These are phyloP conservation scores for Kwoniella shivajii DNA, from an alignment of 1,284 basidiomycete genomes.

Conservation along the genomic window DNA sequence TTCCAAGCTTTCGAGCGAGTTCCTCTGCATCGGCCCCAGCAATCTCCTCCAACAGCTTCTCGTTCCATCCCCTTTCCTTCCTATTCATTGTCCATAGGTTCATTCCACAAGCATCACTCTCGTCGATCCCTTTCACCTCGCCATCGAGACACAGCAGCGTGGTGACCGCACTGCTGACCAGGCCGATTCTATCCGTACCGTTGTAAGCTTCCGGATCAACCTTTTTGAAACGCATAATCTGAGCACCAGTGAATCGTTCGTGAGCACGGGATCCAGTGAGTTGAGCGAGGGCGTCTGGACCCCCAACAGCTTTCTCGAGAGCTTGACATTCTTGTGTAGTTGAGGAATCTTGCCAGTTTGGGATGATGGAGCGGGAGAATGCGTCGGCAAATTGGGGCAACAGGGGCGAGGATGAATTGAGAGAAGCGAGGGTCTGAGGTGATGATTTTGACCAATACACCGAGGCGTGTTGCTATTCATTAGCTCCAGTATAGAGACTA, in stretches of 20 bases:
- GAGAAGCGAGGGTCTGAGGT: constrained; percentile 59
- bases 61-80: constrained; percentile 69
- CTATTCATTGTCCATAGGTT: constrained; percentile 73
- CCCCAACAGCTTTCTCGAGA: constrained; percentile 67
- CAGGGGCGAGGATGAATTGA: constrained; percentile 62
- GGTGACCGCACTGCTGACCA: constrained; percentile 81
- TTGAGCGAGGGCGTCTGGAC: constrained; percentile 69
- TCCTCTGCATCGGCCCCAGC: constrained; percentile 60
- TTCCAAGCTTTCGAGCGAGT: constrained; percentile 70
- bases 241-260: constrained; percentile 83
- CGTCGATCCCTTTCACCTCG: constrained; percentile 54
- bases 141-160: constrained; percentile 67
- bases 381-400: constrained; percentile 57
- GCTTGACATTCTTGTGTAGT: constrained; percentile 72
- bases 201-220: constrained; percentile 65
- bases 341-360: constrained; percentile 92
- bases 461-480: constrained; percentile 81
- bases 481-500: neutral
- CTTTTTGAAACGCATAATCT: constrained; percentile 74
- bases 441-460: constrained; percentile 78
- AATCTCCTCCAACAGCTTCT: constrained; percentile 60
- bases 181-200: constrained; percentile 69
- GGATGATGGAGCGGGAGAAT: constrained; percentile 71
- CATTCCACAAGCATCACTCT: constrained; percentile 82
- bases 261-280: constrained; percentile 82